Percentiles rank a stretch among this genome's conserved stretches.
Evolutionary conservation across 148 eudicot genomes (phyloP).

Genomic region (Oxyria digyna): DNA sequence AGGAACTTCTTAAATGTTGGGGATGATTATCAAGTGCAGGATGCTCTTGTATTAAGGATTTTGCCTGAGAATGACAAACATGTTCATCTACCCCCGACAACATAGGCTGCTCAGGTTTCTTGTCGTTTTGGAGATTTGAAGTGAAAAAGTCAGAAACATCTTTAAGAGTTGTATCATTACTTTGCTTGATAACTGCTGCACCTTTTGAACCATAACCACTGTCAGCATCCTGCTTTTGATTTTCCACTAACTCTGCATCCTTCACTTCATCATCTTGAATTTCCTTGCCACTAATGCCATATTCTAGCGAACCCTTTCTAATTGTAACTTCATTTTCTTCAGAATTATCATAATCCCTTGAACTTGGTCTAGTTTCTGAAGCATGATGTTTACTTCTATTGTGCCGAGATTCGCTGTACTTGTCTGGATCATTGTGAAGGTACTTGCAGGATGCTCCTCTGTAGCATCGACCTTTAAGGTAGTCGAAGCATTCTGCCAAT

Average conservation of each 20-base stretch:
- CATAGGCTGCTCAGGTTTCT: slow-evolving; percentile 11
- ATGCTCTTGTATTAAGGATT: slow-evolving; percentile 13
- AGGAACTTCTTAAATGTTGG: slow-evolving; percentile 13
- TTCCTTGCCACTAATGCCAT: background rate
- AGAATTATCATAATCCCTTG: slow-evolving; percentile 24
- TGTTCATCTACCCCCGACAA: slow-evolving; percentile 9
- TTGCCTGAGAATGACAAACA: slow-evolving; percentile 22
- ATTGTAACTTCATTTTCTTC: slow-evolving; percentile 18
- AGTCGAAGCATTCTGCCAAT: slow-evolving; percentile 50
- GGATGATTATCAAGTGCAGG: slow-evolving; percentile 17
- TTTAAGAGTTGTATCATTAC: slow-evolving; percentile 19
- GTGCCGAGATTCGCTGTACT: slow-evolving; percentile 32
- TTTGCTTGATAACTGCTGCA: slow-evolving; percentile 10
- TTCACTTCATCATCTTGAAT: slow-evolving; percentile 18
- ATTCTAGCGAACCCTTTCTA: slow-evolving; percentile 14
- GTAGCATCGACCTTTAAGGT: slow-evolving; percentile 57
- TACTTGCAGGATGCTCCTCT: slow-evolving; percentile 85
- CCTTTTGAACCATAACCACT: slow-evolving; percentile 15
- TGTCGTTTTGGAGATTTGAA: slow-evolving; percentile 17
- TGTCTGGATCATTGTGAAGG: slow-evolving; percentile 43
- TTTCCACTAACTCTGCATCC: slow-evolving; percentile 15
- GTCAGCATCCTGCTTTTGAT: slow-evolving; percentile 19
- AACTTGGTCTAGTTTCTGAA: slow-evolving; percentile 18
- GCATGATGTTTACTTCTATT: slow-evolving; percentile 31
- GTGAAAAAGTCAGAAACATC: slow-evolving; percentile 21